These are phyloP conservation scores for Daedaleopsis nitida DNA, from an alignment of 768 basidiomycete species.

Conservation along the genomic window DNA sequence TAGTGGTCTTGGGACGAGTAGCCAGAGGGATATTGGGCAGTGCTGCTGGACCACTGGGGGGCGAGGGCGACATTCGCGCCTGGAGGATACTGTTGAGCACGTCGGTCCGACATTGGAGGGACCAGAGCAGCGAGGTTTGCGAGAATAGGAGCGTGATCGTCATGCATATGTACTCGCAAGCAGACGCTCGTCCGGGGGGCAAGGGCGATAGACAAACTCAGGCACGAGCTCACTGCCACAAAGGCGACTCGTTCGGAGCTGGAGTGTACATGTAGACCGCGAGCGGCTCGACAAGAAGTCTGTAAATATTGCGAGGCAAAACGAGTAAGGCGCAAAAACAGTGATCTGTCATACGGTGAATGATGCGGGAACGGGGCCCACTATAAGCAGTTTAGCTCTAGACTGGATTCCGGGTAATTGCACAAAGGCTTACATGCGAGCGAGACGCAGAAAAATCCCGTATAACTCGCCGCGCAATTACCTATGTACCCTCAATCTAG, in stretches of 20 bases:
- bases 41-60: slow-evolving; percentile 16
- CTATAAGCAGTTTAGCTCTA: slow-evolving; percentile 21
- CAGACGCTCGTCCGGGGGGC: slow-evolving; percentile 14
- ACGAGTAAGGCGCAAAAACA: slow-evolving; percentile 23
- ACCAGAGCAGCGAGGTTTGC: slow-evolving; percentile 11
- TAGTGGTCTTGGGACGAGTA: slow-evolving; percentile 22
- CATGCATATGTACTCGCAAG: slow-evolving; percentile 21
- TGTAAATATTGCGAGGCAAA: slow-evolving; percentile 16
- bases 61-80: slow-evolving; percentile 20
- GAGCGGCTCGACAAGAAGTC: slow-evolving; percentile 13
- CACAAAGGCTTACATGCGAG: neutral
- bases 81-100: slow-evolving; percentile 21
- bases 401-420: slow-evolving; percentile 12
- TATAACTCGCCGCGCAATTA: slow-evolving; percentile 12
- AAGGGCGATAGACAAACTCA: slow-evolving; percentile 14
- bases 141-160: slow-evolving; percentile 22
- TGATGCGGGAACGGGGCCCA: slow-evolving; percentile 22
- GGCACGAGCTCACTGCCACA: slow-evolving; percentile 31
- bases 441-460: slow-evolving; percentile 6
- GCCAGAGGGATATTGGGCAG: slow-evolving; percentile 15
- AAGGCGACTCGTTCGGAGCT: slow-evolving; percentile 19
- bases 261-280: slow-evolving; percentile 2
- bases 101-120: slow-evolving; percentile 24
- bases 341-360: slow-evolving; percentile 27
- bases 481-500: slow-evolving; percentile 25